Evolutionary conservation across 192 early-diverging fungal genomes (phyloP), one percentile per base, ranked within the genome.

Genomic region (Backusella tuberculispora): DNA sequence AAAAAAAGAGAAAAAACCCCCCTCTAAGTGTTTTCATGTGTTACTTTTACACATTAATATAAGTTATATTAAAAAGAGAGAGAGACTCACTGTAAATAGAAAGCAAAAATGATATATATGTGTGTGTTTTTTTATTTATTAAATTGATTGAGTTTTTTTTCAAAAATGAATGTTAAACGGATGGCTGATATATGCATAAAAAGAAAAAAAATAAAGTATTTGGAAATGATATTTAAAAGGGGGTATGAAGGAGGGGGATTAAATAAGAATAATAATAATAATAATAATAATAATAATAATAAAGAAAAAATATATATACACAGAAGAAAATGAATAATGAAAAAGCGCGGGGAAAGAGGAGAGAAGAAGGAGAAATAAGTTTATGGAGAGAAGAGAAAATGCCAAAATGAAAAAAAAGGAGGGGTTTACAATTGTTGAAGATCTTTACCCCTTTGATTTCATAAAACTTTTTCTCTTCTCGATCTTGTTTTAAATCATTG

Each of bases 401-500:
- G 53, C 10, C 53, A 24, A 60, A 60, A 60, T 60, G n/a, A 34
- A 34, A 34, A 34, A 34, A 2, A 2, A 2, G 29, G 21, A 56
- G 19, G 9, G 50, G 50, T 24, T 56, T 19, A 6, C 9, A 10
- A 7, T 60, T 60, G 21, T 26, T n/a, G 53, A 60, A 60, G 26
- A 34, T 34, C 29, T 34, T 34, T 34, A 34, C 29, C 29, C 29
- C 29, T 34, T 34, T 1, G 29, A 34, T 34, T 34, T 34, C 29
- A 34, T 34, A 60, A 60, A 26, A 4, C 9, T 12, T 29, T 60
- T 60, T 60, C 53, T 60, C 24, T 8, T 5, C 7, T 26, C 6
- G 6, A 15, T 65, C 37, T 24, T 64, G 15, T 12, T 45, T 79
- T 70, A 79, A 19, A 79, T 75, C 78, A 79, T 74, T 24, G 42